A percentile compares a stretch with the other conserved stretches of the same genome.
Evolutionary conservation across 1,284 basidiomycete genomes (phyloP).

Genomic region (Termitomyces sp.): DNA sequence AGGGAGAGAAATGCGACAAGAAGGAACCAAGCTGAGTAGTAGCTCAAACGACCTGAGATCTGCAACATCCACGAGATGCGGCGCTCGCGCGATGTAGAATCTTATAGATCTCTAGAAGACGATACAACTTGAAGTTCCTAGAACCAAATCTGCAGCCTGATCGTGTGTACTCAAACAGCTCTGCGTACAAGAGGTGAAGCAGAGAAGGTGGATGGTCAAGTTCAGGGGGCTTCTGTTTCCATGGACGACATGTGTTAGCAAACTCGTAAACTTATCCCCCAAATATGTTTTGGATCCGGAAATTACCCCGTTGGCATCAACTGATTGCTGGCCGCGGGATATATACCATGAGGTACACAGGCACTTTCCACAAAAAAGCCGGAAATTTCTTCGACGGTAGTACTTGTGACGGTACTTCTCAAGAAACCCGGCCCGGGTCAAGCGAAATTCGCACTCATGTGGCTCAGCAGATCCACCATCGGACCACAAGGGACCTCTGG

Average conservation of each 20-base stretch:
- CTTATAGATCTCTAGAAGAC: background rate
- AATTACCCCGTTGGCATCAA: constrained; percentile 14
- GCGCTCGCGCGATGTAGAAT: background rate
- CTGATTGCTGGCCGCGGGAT: constrained; percentile 1
- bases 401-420: background rate
- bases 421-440: constrained; percentile 1
- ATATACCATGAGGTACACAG: constrained; percentile 6
- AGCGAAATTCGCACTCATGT: background rate
- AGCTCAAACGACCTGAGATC: background rate
- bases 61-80: constrained; percentile 13
- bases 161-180: background rate
- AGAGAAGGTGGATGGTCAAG: constrained; percentile 2
- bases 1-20: constrained; percentile 7
- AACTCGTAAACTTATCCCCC: constrained; percentile 11
- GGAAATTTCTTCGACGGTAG: background rate
- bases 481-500: constrained; percentile 3
- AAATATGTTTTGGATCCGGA: constrained; percentile 8
- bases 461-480: constrained; percentile 8
- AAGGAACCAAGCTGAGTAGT: constrained; percentile 6
- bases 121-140: background rate
- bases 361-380: constrained; percentile 4
- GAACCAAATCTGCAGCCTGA: constrained; percentile 2
- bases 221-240: constrained; percentile 16
- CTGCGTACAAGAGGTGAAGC: constrained; percentile 1
- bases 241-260: constrained; percentile 12